Evolutionary conservation across 192 early-diverging fungal species (phyloP), one percentile per base, ranked within the genome.

Genomic region (Glomus cerebriforme): DNA sequence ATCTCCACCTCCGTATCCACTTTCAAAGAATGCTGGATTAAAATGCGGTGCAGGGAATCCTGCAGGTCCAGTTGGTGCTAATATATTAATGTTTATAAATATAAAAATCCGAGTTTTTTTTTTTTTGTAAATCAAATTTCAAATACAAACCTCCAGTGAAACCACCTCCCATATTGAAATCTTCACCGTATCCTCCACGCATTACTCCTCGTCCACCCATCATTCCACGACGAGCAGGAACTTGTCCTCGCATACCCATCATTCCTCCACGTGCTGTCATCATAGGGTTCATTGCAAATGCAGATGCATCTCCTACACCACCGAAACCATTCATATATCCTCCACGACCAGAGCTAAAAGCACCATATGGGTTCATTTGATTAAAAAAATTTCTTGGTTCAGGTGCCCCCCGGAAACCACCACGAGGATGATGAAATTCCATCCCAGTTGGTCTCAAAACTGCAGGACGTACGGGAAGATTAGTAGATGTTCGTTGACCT

Each of bases 1-100:
- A 34, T 78, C 77, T 27, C 54, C 54, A 35, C 62, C 62, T 13
- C 58, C 77, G 31, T 29, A 78, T 35, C 77, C 77, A 60, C 80
- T 79, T 66, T 85, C 83, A 72, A 85, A 85, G 59, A 85, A 85
- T 65, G 84, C 84, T 10, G 84, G 84, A 79, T 85, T 85, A 73
- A 85, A 81, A 73, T 85, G 82, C 76, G 82, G 82, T 47, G 81
- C 84, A n/a, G 78, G 74, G 54, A 43, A 83, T 65, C 76, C 77
- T 69, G 65, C 71, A 73, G 69, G 75, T 35, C 31, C 74, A 24
- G 68, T 74, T 34, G 68, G 66, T 31, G 68, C 65, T 62, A 29
- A 43, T 43, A 59, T 62, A 13, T 72, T 34, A 59, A 32, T 43
- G 22, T 31, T 31, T 24, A 37, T 17, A 72, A 3, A 43, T 43